Evolutionary conservation across 2,329 filamentous ascomycete species (phyloP).

Genomic region (Clonostachys sp.): DNA sequence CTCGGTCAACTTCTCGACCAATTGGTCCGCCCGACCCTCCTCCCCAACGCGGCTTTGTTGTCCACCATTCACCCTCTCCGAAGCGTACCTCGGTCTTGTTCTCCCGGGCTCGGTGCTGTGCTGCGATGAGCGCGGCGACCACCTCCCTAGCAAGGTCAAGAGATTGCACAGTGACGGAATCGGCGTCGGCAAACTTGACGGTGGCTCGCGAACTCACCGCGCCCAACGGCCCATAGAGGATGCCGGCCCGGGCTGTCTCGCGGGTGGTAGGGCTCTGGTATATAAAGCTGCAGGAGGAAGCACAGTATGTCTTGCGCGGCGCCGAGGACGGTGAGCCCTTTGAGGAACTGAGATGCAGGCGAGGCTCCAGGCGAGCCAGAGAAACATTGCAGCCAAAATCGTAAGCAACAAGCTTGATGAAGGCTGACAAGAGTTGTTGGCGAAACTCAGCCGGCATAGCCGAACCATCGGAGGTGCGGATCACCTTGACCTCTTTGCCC

Average conservation of each 20-base stretch:
- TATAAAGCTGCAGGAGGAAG: conserved; percentile 55
- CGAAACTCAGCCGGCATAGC: conserved; percentile 55
- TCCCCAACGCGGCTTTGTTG: conserved; percentile 56
- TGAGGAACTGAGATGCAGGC: conserved; percentile 46
- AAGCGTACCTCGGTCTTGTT: conserved; percentile 50
- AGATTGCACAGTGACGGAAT: conserved; percentile 49
- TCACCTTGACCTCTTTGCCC: conserved; percentile 6
- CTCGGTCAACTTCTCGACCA: conserved; percentile 52
- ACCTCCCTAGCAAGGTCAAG: conserved; percentile 60
- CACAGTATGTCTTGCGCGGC: conserved; percentile 47
- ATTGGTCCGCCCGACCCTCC: conserved; percentile 59
- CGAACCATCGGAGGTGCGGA: conserved; percentile 43
- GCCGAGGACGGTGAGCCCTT: conserved; percentile 12
- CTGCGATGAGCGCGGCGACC: conserved; percentile 54
- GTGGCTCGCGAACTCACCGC: conserved; percentile 54
- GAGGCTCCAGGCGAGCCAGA: conserved; percentile 51
- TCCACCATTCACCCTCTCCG: conserved; percentile 59
- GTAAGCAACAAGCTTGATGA: conserved; percentile 60
- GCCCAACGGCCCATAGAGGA: conserved; percentile 58
- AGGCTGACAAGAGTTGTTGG: conserved; percentile 51
- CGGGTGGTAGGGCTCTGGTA: conserved; percentile 57
- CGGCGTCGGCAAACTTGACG: conserved; percentile 39
- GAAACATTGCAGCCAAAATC: conserved; percentile 61
- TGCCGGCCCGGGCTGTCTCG: conserved; percentile 52
- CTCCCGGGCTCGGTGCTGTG: conserved; percentile 58